Percentiles rank a stretch among this genome's conserved stretches.
These are phyloP conservation scores for Macaranga tanarius DNA, from an alignment of 441 rosid species.

Conservation along the genomic window DNA sequence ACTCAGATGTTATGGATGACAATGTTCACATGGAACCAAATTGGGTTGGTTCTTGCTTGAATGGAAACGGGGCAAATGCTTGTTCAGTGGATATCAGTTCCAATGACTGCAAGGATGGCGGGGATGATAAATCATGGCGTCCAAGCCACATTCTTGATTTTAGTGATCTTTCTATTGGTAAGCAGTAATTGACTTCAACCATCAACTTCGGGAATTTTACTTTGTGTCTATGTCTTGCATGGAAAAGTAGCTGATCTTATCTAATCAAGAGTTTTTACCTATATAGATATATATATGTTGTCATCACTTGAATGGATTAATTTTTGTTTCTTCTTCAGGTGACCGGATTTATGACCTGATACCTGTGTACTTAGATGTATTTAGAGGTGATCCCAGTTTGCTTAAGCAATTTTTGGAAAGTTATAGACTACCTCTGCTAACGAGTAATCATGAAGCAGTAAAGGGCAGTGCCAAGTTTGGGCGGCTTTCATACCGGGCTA, in stretches of 20 bases:
- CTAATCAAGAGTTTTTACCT: neutral
- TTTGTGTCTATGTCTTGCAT: neutral
- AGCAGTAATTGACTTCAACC: slow-evolving; percentile 21
- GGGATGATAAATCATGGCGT: slow-evolving; percentile 52
- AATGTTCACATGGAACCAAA: slow-evolving; percentile 76
- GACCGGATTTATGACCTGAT: slow-evolving; percentile 82
- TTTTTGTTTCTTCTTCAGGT: slow-evolving; percentile 51
- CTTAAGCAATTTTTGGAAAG: slow-evolving; percentile 65
- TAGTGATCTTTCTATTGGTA: slow-evolving; percentile 76
- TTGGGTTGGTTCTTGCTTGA: slow-evolving; percentile 18
- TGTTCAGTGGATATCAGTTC: slow-evolving; percentile 26
- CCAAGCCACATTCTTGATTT: slow-evolving; percentile 83
- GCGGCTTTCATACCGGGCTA: slow-evolving; percentile 77
- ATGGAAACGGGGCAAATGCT: slow-evolving; percentile 26
- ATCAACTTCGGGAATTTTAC: neutral
- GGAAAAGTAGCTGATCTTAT: neutral
- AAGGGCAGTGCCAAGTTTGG: slow-evolving; percentile 38
- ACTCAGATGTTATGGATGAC: slow-evolving; percentile 93
- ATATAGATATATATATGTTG: neutral
- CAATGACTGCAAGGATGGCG: slow-evolving; percentile 31
- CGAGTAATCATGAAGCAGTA: slow-evolving; percentile 30
- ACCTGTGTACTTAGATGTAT: slow-evolving; percentile 81
- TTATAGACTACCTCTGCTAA: slow-evolving; percentile 68
- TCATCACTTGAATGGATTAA: neutral
- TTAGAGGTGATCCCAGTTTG: slow-evolving; percentile 72